A percentile compares a stretch with the other conserved stretches of the same genome.
These are phyloP conservation scores for Teratosphaeria nubilosa DNA, from an alignment of 2,329 filamentous ascomycete genomes.

Conservation along the genomic window DNA sequence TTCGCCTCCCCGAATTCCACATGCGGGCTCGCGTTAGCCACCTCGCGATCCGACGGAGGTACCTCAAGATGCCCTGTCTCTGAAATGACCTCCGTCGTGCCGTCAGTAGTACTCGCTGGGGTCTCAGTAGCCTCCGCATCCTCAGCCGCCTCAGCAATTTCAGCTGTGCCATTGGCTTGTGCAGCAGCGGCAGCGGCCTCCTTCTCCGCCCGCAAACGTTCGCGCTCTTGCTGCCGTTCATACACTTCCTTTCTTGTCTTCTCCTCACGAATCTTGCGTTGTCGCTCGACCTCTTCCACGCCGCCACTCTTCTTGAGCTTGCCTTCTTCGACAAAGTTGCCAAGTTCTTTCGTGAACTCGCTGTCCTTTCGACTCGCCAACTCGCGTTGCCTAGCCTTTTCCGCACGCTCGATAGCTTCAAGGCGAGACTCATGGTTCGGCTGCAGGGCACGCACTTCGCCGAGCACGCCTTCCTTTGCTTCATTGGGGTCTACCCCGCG, in stretches of 20 bases:
- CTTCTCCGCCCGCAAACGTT: slow-evolving; percentile 34
- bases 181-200: slow-evolving; percentile 25
- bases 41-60: slow-evolving; percentile 4
- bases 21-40: slow-evolving; percentile 16
- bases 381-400: slow-evolving; percentile 82
- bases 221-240: slow-evolving; percentile 43
- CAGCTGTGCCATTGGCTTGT: neutral
- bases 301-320: slow-evolving; percentile 94
- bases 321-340: slow-evolving; percentile 75
- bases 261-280: slow-evolving; percentile 78
- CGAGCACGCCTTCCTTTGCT: slow-evolving; percentile 83
- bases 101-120: neutral
- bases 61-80: slow-evolving; percentile 3
- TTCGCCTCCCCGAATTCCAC: slow-evolving; percentile 24
- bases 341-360: slow-evolving; percentile 77
- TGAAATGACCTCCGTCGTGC: neutral
- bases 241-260: slow-evolving; percentile 66
- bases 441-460: slow-evolving; percentile 84
- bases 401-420: slow-evolving; percentile 94
- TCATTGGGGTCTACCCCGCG: slow-evolving; percentile 58
- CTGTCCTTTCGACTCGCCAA: slow-evolving; percentile 63
- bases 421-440: slow-evolving; percentile 89
- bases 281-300: slow-evolving; percentile 83
- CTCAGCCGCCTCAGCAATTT: slow-evolving; percentile 8
- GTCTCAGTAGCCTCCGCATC: slow-evolving; percentile 7